Conservation (phyloP, 164 flowering plant genomes). For the Stephania yunnanensis region DNA sequence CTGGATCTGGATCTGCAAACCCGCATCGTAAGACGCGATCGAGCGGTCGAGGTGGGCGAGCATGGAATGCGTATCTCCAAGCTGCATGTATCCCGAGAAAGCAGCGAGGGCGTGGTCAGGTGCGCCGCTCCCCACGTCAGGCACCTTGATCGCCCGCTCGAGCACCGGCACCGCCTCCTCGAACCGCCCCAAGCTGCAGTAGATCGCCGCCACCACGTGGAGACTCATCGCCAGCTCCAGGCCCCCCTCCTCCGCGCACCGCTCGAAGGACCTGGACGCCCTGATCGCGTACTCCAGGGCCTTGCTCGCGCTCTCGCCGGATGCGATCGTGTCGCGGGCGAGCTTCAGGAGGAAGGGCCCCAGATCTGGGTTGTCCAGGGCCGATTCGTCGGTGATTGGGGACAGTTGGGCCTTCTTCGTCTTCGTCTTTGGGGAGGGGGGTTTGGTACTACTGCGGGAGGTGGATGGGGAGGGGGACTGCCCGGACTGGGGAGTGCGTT, state of each 20-base stretch:
- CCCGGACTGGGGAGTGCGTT: slow-evolving; percentile 22
- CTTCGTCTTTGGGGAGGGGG: slow-evolving; percentile 59
- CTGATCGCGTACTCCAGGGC: slow-evolving; percentile 91
- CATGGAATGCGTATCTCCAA: slow-evolving; percentile 95
- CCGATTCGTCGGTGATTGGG: slow-evolving; percentile 42
- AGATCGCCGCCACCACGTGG: slow-evolving; percentile 92
- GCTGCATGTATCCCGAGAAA: slow-evolving; percentile 94
- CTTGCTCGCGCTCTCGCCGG: slow-evolving; percentile 83
- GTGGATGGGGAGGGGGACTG: slow-evolving; percentile 52
- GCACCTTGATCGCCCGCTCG: slow-evolving; percentile 75
- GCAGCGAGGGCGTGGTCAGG: slow-evolving; percentile 88
- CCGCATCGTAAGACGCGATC: slow-evolving; percentile 64
- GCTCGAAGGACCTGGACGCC: slow-evolving; percentile 85
- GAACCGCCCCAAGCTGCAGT: slow-evolving; percentile 82
- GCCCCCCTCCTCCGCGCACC: slow-evolving; percentile 58
- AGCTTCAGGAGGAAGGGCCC: slow-evolving; percentile 87
- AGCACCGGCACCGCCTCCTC: slow-evolving; percentile 92
- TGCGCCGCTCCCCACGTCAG: slow-evolving; percentile 47
- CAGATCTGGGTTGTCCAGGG: slow-evolving; percentile 95
- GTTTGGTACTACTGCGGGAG: slow-evolving; percentile 52
- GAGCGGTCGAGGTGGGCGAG: slow-evolving; percentile 80
- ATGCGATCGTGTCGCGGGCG: slow-evolving; percentile 83
- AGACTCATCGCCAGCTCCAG: slow-evolving; percentile 88
- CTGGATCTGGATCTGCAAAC: slow-evolving; percentile 76
- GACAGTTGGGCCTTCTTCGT: slow-evolving; percentile 26